phyloP scores from a whole-genome alignment of 495 filamentous ascomycete genomes.

The Lophium mytilinum region DNA sequence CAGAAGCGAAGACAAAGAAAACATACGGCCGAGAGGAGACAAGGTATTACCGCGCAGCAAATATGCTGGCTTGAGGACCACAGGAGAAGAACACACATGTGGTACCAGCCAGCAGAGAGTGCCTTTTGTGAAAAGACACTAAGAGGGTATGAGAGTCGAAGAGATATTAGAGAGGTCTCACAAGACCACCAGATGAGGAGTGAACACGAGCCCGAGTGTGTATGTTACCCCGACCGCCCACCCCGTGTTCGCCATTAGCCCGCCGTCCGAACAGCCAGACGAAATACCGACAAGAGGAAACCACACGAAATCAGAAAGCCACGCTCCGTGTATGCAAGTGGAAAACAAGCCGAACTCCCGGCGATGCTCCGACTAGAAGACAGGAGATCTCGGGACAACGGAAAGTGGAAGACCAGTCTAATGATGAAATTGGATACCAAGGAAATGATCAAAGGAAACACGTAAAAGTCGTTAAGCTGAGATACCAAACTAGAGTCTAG shows the following conservation, averaged over 20 bases:
- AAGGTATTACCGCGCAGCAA: slow-evolving; percentile 1
- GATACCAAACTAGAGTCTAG: slow-evolving; percentile 12
- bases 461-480: slow-evolving; percentile 10
- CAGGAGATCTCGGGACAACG: slow-evolving; percentile 19
- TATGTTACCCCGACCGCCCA: slow-evolving; percentile 9
- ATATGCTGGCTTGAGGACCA: neutral
- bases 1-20: neutral
- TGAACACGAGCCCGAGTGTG: slow-evolving; percentile 24
- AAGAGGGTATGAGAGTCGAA: slow-evolving; percentile 14
- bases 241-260: slow-evolving; percentile 18
- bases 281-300: slow-evolving; percentile 1
- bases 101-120: slow-evolving; percentile 21
- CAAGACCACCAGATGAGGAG: neutral
- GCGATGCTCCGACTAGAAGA: slow-evolving; percentile 25
- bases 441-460: slow-evolving; percentile 1
- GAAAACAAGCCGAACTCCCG: slow-evolving; percentile 15
- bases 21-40: slow-evolving; percentile 7
- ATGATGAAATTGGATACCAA: neutral
- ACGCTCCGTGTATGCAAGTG: slow-evolving; percentile 15
- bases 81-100: slow-evolving; percentile 10
- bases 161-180: slow-evolving; percentile 23
- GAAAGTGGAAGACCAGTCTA: slow-evolving; percentile 21
- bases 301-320: slow-evolving; percentile 1
- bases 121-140: slow-evolving; percentile 6
- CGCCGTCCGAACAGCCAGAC: slow-evolving; percentile 1